Percentiles rank a stretch among this genome's conserved stretches.
phyloP scores from a whole-genome alignment of 106 monocot genomes.

The Dioscorea zingiberensis region DNA sequence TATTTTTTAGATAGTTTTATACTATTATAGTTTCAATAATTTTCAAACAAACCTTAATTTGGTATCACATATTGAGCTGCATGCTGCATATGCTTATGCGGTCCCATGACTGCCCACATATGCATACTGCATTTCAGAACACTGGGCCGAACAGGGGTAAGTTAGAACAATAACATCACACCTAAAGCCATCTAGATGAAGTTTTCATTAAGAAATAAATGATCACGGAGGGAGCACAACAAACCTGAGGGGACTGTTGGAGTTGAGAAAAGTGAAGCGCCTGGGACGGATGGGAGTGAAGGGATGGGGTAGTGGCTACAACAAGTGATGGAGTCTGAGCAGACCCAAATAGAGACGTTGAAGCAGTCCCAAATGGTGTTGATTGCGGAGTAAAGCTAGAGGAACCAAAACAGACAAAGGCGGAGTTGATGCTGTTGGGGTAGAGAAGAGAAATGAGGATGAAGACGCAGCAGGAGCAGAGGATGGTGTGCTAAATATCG shows the following conservation, averaged over 20 bases:
- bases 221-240: too few species aligned
- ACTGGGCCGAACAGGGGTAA: too few species aligned
- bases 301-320: constrained; percentile 35
- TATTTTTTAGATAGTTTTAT: too few species aligned
- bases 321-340: constrained; percentile 58
- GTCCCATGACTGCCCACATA: too few species aligned
- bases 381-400: constrained; percentile 43
- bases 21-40: too few species aligned
- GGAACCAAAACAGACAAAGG: constrained; percentile 39
- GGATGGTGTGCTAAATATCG: constrained; percentile 29
- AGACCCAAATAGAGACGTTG: constrained; percentile 55
- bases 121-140: too few species aligned
- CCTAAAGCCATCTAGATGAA: too few species aligned
- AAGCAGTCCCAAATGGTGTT: constrained; percentile 57
- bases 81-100: too few species aligned
- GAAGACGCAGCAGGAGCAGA: constrained; percentile 19
- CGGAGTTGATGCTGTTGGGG: constrained; percentile 32
- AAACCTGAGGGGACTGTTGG: constrained; percentile 51
- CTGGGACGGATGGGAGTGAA: constrained; percentile 35
- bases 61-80: too few species aligned
- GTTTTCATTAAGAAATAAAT: too few species aligned
- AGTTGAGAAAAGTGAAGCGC: constrained; percentile 55
- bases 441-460: constrained; percentile 28
- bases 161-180: too few species aligned
- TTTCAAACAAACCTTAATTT: too few species aligned